A percentile compares a stretch with the other conserved stretches of the same genome.
These are phyloP conservation scores for Heracleum sosnowskyi DNA, from an alignment of 129 eudicot genomes.

Conservation along the genomic window DNA sequence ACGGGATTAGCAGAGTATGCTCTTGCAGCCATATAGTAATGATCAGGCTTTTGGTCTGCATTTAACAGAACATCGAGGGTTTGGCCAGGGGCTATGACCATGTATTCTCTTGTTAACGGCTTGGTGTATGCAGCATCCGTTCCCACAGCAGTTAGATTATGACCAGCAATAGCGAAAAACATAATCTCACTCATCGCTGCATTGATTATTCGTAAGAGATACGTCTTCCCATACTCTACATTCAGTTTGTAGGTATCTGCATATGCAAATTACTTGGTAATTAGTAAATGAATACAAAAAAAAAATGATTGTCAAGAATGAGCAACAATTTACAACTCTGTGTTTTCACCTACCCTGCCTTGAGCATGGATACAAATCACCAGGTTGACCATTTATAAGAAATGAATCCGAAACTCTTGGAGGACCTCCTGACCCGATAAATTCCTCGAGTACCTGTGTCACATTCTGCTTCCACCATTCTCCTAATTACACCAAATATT, in stretches of 20 bases:
- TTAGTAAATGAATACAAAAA: background rate
- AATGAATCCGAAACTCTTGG: conserved; percentile 3
- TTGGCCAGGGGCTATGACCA: conserved; percentile 9
- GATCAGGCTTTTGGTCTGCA: conserved; percentile 4
- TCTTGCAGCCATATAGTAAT: conserved; percentile 9
- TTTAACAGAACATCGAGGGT: conserved; percentile 2
- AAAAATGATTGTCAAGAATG: background rate
- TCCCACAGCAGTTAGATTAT: background rate
- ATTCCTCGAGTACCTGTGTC: background rate
- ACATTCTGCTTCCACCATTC: conserved; percentile 11
- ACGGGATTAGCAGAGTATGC: background rate
- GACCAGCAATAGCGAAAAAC: conserved; percentile 4
- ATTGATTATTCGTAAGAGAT: background rate
- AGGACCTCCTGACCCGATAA: background rate
- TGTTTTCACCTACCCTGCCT: background rate
- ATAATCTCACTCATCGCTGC: background rate
- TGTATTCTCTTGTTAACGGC: background rate
- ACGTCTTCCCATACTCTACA: background rate
- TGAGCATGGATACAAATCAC: conserved; percentile 7
- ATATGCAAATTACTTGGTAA: background rate
- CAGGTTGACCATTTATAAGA: conserved; percentile 5
- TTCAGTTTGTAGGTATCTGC: background rate
- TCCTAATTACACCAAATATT: background rate
- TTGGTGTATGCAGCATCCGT: conserved; percentile 9
- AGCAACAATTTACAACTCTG: no score